phyloP scores from a whole-genome alignment of 495 filamentous ascomycete genomes.

The Tuber indicum region DNA sequence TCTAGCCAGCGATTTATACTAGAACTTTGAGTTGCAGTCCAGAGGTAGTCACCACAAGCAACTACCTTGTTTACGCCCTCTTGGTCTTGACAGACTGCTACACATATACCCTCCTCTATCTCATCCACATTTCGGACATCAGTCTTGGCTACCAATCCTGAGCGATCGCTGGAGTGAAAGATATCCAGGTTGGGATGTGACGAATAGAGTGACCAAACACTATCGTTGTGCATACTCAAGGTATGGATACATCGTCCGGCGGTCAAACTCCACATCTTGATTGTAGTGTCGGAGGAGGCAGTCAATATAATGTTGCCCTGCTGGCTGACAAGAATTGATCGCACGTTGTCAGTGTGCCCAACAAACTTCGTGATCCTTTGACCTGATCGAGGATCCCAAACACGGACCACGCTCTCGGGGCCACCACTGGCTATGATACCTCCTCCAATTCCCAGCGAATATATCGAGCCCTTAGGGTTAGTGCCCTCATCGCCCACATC shows the following conservation, averaged over 20 bases:
- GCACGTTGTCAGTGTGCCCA: conserved; percentile 94
- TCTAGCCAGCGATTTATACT: conserved; percentile 93
- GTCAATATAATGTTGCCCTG: conserved; percentile 87
- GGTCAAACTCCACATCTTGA: conserved; percentile 95
- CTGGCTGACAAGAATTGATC: conserved; percentile 81
- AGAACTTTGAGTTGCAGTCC: conserved; percentile 89
- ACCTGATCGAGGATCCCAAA: conserved; percentile 89
- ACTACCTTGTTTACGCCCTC: conserved; percentile 76
- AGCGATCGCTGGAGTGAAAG: conserved; percentile 90
- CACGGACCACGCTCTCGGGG: conserved; percentile 82
- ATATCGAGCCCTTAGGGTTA: conserved; percentile 87
- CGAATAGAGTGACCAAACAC: conserved; percentile 93
- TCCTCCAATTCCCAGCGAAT: conserved; percentile 68
- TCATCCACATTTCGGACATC: conserved; percentile 65
- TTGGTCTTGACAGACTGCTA: conserved; percentile 85
- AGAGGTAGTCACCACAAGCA: conserved; percentile 71
- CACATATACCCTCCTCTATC: conserved; percentile 81
- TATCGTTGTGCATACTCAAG: conserved; percentile 96
- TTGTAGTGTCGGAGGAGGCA: conserved; percentile 89
- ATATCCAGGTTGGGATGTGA: conserved; percentile 76
- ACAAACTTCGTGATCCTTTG: conserved; percentile 92
- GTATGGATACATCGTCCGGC: conserved; percentile 95
- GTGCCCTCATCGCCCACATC: conserved; percentile 66
- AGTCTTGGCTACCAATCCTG: conserved; percentile 87
- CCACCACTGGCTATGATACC: conserved; percentile 84